Base-by-base conservation (phyloP, 192 early-diverging fungal species). In the Coemansia sp. region DNA sequence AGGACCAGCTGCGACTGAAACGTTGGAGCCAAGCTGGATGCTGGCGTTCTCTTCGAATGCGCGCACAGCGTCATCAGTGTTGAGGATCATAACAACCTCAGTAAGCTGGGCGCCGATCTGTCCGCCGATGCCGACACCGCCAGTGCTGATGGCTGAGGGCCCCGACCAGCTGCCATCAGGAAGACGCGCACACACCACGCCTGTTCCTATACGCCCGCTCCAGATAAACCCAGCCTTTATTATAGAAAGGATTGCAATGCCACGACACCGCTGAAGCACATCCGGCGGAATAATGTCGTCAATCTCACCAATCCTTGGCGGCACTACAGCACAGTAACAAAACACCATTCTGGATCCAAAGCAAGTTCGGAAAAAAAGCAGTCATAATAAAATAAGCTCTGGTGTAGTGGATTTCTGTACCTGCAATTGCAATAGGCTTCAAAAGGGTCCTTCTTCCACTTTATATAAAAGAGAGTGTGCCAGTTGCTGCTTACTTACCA, bases 171-270 rank as follows among this genome's bases (percentile, higher is more conserved):
- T 71, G 58, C 83, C 85, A 67, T 86, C 82, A 31, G 86, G 76
- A 38, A 83, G 71, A 18, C 82, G 85, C 9, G 96, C 89, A 55
- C 96, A 87, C 5, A 95, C 94, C 7, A 98, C 69, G 3, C 96
- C 96, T 4, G 86, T 80, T 22, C 96, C 96, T 3, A 86, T 85
- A 25, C 93, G 86, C 1, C 92, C 94, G 21, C 90, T 89, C 86
- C 90, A 94, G 12, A 95, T 78, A 60, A 96, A 94, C 0, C 96
- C 96, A 31, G 93, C 96, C 65, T 98, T 98, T 63, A 97, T 60
- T 1, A 95, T 90, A 6, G 92, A 90, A 64, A 98, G 85, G 10
- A 98, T 89, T 51, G 96, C 96, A 19, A 98, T 84, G 19, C 96
- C 96, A 65, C 88, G 88, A 49, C 94, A 94, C 55, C 92, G 86